Conservation (phyloP, 2,329 filamentous ascomycete species). For the Ophiostoma angusticollis region DNA sequence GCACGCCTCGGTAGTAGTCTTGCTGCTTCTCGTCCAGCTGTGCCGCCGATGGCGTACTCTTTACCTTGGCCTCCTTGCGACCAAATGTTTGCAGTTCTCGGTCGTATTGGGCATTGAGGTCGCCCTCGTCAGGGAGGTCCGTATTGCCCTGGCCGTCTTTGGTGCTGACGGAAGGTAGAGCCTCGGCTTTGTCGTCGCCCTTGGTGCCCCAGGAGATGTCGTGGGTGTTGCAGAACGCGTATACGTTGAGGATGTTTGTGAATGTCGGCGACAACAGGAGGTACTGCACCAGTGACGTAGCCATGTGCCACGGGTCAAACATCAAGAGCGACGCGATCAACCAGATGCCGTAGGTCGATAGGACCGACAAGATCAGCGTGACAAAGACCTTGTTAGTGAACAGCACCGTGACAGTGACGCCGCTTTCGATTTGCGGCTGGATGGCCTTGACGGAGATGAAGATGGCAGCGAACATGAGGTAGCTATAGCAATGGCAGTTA, state of each 20-base stretch:
- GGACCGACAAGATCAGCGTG: slow-evolving; percentile 81
- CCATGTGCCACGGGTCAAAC: slow-evolving; percentile 98
- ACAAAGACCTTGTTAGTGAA: slow-evolving; percentile 86
- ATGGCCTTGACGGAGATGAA: slow-evolving; percentile 89
- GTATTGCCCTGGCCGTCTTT: slow-evolving; percentile 88
- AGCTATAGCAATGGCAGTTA: slow-evolving; percentile 34
- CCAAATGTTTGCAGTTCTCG: slow-evolving; percentile 64
- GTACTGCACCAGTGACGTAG: slow-evolving; percentile 92
- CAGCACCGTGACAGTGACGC: slow-evolving; percentile 58
- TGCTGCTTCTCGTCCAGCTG: slow-evolving; percentile 71
- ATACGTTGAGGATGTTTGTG: slow-evolving; percentile 97
- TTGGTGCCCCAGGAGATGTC: slow-evolving; percentile 98
- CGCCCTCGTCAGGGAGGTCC: slow-evolving; percentile 86
- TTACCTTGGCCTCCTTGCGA: slow-evolving; percentile 60
- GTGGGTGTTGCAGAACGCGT: slow-evolving; percentile 73
- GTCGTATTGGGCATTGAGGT: slow-evolving; percentile 92
- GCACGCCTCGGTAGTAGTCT: slow-evolving; percentile 96
- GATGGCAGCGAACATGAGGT: slow-evolving; percentile 86
- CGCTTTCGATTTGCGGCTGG: slow-evolving; percentile 51
- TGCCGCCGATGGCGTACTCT: slow-evolving; percentile 41
- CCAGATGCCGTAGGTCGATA: slow-evolving; percentile 89
- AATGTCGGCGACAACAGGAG: slow-evolving; percentile 90
- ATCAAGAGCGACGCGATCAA: slow-evolving; percentile 83
- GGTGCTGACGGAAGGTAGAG: slow-evolving; percentile 74
- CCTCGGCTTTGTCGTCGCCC: slow-evolving; percentile 90